phyloP scores from a whole-genome alignment of 306 rosid genomes.

The Cucumis cinereus region DNA sequence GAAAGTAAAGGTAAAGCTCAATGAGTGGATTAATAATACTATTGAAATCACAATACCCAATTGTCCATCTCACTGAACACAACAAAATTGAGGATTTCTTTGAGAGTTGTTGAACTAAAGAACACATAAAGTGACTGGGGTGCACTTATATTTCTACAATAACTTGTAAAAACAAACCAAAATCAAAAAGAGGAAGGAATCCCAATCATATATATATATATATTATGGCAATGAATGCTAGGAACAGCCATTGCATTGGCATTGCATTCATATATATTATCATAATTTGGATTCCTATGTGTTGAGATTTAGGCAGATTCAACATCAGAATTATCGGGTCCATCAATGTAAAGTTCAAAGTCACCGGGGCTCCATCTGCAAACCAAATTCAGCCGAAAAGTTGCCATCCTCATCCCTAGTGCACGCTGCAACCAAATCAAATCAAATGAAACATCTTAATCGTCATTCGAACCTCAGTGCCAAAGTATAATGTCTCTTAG shows the following conservation, averaged over 20 bases:
- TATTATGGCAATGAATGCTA: neutral
- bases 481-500: neutral
- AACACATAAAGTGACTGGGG: too few relatives aligned
- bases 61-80: too few relatives aligned
- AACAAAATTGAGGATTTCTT: too few relatives aligned
- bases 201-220: neutral
- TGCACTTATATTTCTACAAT: too few relatives aligned
- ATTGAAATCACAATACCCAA: too few relatives aligned
- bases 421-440: constrained; percentile 45
- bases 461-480: neutral
- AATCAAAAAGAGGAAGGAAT: neutral
- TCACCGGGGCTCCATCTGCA: constrained; percentile 79
- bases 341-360: constrained; percentile 50
- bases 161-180: too few relatives aligned
- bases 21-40: too few relatives aligned
- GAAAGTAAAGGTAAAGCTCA: too few relatives aligned
- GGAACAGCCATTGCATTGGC: neutral
- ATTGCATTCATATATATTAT: neutral
- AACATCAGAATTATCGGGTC: constrained; percentile 63
- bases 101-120: too few relatives aligned
- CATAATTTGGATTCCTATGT: neutral
- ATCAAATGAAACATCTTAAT: neutral
- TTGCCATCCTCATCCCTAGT: constrained; percentile 68
- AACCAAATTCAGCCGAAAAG: constrained; percentile 55
- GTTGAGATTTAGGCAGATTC: constrained; percentile 33